Percentiles rank a stretch among this genome's conserved stretches.
Evolutionary conservation across 495 filamentous ascomycete species (phyloP).

Genomic region (Penicillium bialowiezense): DNA sequence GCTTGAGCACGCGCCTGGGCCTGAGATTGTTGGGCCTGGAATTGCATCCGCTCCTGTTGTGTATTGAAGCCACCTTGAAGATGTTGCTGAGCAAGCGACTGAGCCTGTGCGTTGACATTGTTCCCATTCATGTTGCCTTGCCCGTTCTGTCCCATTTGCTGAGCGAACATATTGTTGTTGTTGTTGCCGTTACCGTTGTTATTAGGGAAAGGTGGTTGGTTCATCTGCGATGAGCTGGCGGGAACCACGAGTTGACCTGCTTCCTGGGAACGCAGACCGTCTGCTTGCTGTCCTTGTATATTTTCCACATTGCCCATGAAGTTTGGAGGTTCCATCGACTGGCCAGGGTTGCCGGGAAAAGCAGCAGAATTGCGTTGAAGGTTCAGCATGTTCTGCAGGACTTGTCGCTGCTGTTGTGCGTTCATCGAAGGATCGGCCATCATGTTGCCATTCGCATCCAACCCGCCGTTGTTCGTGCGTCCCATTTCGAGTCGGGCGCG

Average conservation of each 20-base stretch:
- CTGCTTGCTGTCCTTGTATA: slow-evolving; percentile 59
- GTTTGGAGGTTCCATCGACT: slow-evolving; percentile 42
- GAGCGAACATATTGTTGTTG: slow-evolving; percentile 39
- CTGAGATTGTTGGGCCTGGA: slow-evolving; percentile 36
- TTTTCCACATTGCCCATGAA: slow-evolving; percentile 54
- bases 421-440: slow-evolving; percentile 41
- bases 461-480: slow-evolving; percentile 24
- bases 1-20: slow-evolving; percentile 42
- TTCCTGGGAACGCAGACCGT: slow-evolving; percentile 60
- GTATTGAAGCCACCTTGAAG: slow-evolving; percentile 34
- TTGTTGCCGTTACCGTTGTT: slow-evolving; percentile 23
- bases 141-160: slow-evolving; percentile 32
- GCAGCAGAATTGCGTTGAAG: slow-evolving; percentile 38
- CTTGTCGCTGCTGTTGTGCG: slow-evolving; percentile 37
- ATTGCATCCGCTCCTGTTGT: slow-evolving; percentile 41
- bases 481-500: slow-evolving; percentile 33
- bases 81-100: slow-evolving; percentile 32
- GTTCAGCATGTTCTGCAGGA: slow-evolving; percentile 45
- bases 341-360: slow-evolving; percentile 34
- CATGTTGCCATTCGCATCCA: slow-evolving; percentile 34
- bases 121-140: slow-evolving; percentile 39
- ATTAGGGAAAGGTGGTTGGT: slow-evolving; percentile 33
- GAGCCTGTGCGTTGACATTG: slow-evolving; percentile 39
- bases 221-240: slow-evolving; percentile 54
- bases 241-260: slow-evolving; percentile 65